Percentiles rank a stretch among this genome's conserved stretches.
Evolutionary conservation across 228 moss, liverwort and hornwort genomes (phyloP).

Genomic region (Sphagnum fallax): DNA sequence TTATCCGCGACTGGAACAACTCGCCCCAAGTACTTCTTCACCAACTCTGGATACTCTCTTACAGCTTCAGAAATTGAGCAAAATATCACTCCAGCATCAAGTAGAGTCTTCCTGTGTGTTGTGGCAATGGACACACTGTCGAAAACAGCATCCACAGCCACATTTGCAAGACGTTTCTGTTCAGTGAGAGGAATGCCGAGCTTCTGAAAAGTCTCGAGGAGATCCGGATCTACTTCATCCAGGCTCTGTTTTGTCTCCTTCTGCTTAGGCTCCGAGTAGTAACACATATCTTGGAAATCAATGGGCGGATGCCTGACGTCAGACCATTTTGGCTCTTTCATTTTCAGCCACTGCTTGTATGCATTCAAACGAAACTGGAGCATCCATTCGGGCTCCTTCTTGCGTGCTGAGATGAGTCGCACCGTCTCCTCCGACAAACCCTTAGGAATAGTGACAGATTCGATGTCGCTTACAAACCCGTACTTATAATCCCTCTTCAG

Average conservation of each 20-base stretch:
- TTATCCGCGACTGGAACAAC: constrained; percentile 92
- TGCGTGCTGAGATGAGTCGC: constrained; percentile 86
- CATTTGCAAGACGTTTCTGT: constrained; percentile 90
- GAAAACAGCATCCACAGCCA: constrained; percentile 93
- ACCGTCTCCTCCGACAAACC: constrained; percentile 87
- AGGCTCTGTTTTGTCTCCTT: constrained; percentile 77
- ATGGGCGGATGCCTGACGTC: constrained; percentile 80
- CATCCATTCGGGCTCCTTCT: constrained; percentile 97
- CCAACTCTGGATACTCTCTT: constrained; percentile 70
- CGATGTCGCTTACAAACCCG: constrained; percentile 84
- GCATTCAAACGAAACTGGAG: constrained; percentile 82
- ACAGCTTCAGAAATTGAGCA: constrained; percentile 95
- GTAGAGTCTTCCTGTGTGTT: constrained; percentile 82
- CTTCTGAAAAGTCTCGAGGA: constrained; percentile 88
- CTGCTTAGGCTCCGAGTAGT: constrained; percentile 91
- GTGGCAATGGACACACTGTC: constrained; percentile 94
- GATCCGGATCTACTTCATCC: constrained; percentile 92
- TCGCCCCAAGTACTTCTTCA: constrained; percentile 78
- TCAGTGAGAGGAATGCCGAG: constrained; percentile 88
- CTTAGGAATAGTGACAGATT: constrained; percentile 92
- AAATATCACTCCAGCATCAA: constrained; percentile 87
- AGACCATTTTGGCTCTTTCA: constrained; percentile 93
- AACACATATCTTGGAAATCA: constrained; percentile 92
- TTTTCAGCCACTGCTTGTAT: constrained; percentile 86
- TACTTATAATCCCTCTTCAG: constrained; percentile 95